Evolutionary conservation across 495 filamentous ascomycete genomes (phyloP).

Genomic region (Jackrogersella multiformis): DNA sequence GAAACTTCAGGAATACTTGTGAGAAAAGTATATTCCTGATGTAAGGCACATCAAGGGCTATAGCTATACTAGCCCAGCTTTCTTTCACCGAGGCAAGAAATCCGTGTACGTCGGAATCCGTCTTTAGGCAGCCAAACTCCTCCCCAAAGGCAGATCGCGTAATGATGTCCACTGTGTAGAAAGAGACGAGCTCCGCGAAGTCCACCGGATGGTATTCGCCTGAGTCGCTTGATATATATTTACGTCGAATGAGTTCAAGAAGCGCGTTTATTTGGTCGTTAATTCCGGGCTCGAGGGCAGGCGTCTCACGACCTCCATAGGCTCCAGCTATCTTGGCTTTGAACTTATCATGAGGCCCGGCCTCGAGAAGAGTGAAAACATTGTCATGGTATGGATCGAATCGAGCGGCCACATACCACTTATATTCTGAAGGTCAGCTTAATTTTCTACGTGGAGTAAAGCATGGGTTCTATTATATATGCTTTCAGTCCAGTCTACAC

Average conservation of each 20-base stretch:
- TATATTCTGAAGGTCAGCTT: slow-evolving; percentile 14
- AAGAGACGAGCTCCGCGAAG: slow-evolving; percentile 4
- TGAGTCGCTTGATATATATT: slow-evolving; percentile 2
- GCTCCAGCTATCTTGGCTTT: slow-evolving; percentile 4
- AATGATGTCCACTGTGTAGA: slow-evolving; percentile 8
- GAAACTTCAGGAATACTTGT: not conserved
- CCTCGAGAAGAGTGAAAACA: slow-evolving; percentile 30
- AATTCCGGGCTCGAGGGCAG: slow-evolving; percentile 1
- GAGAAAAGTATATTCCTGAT: slow-evolving; percentile 1
- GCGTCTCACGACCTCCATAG: slow-evolving; percentile 4
- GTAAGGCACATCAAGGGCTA: slow-evolving; percentile 4
- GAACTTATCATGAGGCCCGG: slow-evolving; percentile 1
- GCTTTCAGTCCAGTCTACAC: not conserved
- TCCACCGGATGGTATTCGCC: slow-evolving; percentile 2
- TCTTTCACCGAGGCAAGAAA: slow-evolving; percentile 3
- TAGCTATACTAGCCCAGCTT: slow-evolving; percentile 6
- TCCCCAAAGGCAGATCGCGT: slow-evolving; percentile 9
- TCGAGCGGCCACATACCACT: slow-evolving; percentile 55
- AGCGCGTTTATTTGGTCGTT: slow-evolving; percentile 5
- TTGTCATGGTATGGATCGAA: slow-evolving; percentile 55
- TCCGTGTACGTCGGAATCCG: slow-evolving; percentile 2
- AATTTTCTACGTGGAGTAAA: not conserved
- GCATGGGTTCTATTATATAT: not conserved
- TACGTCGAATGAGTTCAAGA: slow-evolving; percentile 3
- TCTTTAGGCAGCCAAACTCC: slow-evolving; percentile 4